Evolutionary conservation across 2,329 filamentous ascomycete species (phyloP).

Genomic region (Colletotrichum sp.): DNA sequence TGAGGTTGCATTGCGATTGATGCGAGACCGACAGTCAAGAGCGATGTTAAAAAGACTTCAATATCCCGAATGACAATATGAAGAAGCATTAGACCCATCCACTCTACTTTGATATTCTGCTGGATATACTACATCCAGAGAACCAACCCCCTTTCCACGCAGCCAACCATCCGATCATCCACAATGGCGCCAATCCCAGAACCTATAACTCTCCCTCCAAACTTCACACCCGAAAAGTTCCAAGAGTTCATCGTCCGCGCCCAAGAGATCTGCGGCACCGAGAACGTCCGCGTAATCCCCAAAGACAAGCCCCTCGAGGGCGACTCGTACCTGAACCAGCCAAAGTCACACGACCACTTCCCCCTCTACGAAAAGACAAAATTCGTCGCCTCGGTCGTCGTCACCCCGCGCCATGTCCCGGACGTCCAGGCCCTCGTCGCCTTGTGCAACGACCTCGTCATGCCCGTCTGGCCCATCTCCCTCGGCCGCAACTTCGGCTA

Average conservation of each 20-base stretch:
- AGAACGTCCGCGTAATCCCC: conserved; percentile 24
- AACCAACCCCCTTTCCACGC: background rate
- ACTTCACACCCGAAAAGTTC: conserved; percentile 22
- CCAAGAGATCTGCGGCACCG: conserved; percentile 24
- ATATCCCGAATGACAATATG: background rate
- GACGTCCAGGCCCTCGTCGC: conserved; percentile 49
- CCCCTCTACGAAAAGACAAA: conserved; percentile 44
- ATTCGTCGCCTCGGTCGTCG: conserved; percentile 44
- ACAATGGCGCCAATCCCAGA: conserved; percentile 4
- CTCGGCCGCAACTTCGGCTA: conserved; percentile 46
- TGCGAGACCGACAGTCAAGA: background rate
- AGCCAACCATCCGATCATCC: background rate
- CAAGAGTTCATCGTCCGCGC: conserved; percentile 22
- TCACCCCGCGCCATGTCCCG: conserved; percentile 32
- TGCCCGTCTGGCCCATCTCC: conserved; percentile 41
- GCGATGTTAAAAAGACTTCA: background rate
- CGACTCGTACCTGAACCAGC: conserved; percentile 22
- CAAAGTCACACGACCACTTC: conserved; percentile 38
- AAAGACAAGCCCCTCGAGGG: conserved; percentile 17
- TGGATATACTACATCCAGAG: background rate
- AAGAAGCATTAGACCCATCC: background rate
- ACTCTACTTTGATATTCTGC: background rate
- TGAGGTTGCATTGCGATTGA: background rate
- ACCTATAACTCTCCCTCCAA: conserved; percentile 8
- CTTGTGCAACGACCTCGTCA: conserved; percentile 35